phyloP scores from a whole-genome alignment of 129 eudicot species.

The Artemisia annua region DNA sequence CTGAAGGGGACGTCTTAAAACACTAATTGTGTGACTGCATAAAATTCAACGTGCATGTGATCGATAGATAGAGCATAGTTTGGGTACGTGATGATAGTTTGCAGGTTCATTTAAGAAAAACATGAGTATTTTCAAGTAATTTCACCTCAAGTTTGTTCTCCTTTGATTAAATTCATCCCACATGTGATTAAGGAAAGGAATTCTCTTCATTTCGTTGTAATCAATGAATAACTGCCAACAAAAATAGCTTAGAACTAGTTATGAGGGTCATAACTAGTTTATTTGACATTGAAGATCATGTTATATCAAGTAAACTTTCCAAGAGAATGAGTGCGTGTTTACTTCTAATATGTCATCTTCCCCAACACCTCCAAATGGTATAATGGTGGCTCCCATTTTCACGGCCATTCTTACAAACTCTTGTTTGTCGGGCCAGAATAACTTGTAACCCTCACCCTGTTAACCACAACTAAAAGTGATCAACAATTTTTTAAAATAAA shows the following conservation, averaged over 20 bases:
- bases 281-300: background rate
- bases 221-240: conserved; percentile 28
- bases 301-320: background rate
- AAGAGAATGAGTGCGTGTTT: background rate
- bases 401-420: conserved; percentile 42
- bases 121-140: background rate
- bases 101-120: background rate
- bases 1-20: background rate
- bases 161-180: conserved; percentile 22
- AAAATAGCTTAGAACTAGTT: background rate
- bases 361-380: conserved; percentile 39
- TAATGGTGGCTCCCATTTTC: conserved; percentile 36
- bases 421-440: conserved; percentile 42
- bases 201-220: conserved; percentile 35
- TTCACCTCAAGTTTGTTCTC: conserved; percentile 30
- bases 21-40: background rate
- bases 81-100: background rate
- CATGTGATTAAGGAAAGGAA: conserved; percentile 26
- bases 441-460: conserved; percentile 32
- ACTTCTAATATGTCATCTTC: conserved; percentile 41
- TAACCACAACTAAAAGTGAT: background rate
- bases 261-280: background rate
- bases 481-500: background rate
- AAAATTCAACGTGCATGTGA: background rate
- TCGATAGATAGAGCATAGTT: background rate